A percentile compares a stretch with the other conserved stretches of the same genome.
Conservation (phyloP, 345 rosid species). For the Xanthoceras sorbifolium region DNA sequence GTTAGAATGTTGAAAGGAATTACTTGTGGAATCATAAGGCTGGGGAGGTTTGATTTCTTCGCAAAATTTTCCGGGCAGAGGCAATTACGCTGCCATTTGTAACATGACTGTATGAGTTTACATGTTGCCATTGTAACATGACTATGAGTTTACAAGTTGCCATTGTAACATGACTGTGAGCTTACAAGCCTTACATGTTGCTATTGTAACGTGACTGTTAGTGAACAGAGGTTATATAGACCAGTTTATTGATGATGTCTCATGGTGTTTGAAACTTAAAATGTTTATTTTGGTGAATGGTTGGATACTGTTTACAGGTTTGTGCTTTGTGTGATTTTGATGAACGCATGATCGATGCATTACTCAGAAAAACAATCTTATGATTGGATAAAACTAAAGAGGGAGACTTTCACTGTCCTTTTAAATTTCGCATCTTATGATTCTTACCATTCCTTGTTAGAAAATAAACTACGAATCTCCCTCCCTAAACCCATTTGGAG, state of each 20-base stretch:
- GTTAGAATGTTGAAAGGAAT: conserved; percentile 1
- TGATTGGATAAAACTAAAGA: no score
- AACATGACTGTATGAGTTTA: neutral
- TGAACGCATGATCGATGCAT: neutral
- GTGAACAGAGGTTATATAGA: neutral
- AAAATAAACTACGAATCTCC: no score
- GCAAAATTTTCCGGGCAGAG: neutral
- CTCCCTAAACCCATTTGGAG: no score
- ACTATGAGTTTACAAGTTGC: neutral
- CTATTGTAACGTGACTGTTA: conserved; percentile 7
- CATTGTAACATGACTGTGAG: conserved; percentile 1
- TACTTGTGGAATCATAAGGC: neutral
- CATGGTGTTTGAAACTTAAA: neutral
- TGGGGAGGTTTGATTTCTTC: neutral
- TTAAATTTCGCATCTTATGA: no score
- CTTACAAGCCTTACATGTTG: neutral
- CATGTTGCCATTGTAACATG: conserved; percentile 9
- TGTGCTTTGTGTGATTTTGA: neutral
- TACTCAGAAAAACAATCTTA: no score
- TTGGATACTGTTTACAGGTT: neutral
- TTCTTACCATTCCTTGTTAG: neutral
- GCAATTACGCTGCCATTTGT: neutral
- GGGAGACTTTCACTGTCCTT: neutral
- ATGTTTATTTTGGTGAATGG: neutral
- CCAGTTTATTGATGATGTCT: neutral